These are phyloP conservation scores for Metarhizium humberi DNA, from an alignment of 2,329 filamentous ascomycete genomes.

Conservation along the genomic window DNA sequence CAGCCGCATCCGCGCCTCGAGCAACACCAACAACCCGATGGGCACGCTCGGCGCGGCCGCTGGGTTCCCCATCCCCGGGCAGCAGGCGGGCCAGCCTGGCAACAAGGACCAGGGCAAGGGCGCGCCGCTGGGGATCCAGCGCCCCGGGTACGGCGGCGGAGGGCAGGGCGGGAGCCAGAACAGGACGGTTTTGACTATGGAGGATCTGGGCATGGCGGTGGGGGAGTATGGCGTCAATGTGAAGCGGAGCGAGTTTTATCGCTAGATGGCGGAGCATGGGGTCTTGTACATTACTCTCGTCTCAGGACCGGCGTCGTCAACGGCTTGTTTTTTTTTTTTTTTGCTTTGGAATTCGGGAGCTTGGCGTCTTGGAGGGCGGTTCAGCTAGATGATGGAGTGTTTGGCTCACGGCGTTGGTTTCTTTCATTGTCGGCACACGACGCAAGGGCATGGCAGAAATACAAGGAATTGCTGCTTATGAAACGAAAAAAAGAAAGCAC, in stretches of 20 bases:
- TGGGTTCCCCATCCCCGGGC: constrained; percentile 57
- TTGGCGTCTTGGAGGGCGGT: background rate
- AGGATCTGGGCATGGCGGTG: constrained; percentile 96
- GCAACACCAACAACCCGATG: constrained; percentile 83
- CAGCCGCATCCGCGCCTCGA: constrained; percentile 85
- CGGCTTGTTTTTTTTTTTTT: background rate
- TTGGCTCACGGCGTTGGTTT: background rate
- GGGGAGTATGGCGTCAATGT: constrained; percentile 97
- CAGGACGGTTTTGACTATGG: constrained; percentile 93
- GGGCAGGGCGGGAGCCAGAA: constrained; percentile 84
- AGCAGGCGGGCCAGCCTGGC: constrained; percentile 46
- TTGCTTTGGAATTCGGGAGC: background rate
- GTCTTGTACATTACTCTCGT: background rate
- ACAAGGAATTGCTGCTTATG: background rate
- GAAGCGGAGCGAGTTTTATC: constrained; percentile 94
- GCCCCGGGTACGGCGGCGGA: constrained; percentile 76
- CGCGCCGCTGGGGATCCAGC: constrained; percentile 61
- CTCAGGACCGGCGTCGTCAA: background rate
- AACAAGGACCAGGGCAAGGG: constrained; percentile 48
- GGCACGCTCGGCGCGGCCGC: constrained; percentile 71
- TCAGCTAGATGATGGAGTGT: background rate
- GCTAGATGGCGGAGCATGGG: constrained; percentile 33
- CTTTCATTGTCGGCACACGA: background rate
- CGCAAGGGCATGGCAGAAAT: background rate
- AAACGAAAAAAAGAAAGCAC: background rate